Base-by-base conservation (phyloP, 345 rosid species). In the Euphorbia tirucalli region DNA sequence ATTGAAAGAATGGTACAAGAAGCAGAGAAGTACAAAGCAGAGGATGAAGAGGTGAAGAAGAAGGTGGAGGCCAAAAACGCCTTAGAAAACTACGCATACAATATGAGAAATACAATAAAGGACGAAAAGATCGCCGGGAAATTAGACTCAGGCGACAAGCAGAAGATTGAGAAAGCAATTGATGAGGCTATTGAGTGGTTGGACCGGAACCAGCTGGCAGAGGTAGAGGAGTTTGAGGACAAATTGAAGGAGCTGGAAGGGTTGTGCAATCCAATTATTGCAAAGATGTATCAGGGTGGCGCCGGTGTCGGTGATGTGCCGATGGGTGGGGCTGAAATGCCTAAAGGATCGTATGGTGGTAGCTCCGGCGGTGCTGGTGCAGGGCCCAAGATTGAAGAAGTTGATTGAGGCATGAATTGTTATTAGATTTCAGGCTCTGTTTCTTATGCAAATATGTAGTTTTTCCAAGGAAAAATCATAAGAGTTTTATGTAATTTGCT, bases 311-410 rank as follows among this genome's bases (percentile, higher is more conserved):
- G 49, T 4, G 66, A 74, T 27, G 37, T 74, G 11, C 71, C 71
- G n/a, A 74, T 59, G 67, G 77, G 77, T 30, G 67, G 71, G 7
- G 72, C 27, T 35, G 61, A 56, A 11, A 22, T 66, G 61, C 77
- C 77, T 1, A 41, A 66, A 18, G 66, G 66, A 4, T 54, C 25
- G 3, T 65, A 55, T 10, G 70, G 48, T 24, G 8, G 35, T 2
- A 65, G 65, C 59, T 41, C 59, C 11, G 58, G 58, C 11, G 58
- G 58, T 5, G 16, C 61, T 15, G 77, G 77, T n/a, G 66, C 67
- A 1, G 77, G 77, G 19, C 77, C 71, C 5, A 74, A 74, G 21
- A 66, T 74, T 74, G 71, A 74, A 22, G 77, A 74, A 25, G 77
- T 74, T 44, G 77, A 74, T 66, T 74, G 16, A 66, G 28, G 3